Base-by-base conservation (phyloP, 2,329 filamentous ascomycete species). In the Ophiocordyceps camponoti-leonardi region DNA sequence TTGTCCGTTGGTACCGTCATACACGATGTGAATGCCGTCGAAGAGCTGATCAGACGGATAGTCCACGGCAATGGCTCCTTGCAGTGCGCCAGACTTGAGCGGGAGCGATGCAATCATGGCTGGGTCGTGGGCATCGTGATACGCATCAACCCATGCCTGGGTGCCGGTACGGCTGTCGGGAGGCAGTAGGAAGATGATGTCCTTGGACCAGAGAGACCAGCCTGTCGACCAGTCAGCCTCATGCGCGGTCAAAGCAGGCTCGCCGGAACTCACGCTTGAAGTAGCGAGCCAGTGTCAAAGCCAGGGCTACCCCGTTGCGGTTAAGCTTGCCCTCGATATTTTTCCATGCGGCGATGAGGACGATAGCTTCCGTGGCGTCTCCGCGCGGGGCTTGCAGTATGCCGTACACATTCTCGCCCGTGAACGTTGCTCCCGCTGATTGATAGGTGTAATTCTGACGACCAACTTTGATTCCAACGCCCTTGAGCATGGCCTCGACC, bases 151-250 rank as follows among this genome's bases (percentile, higher is more conserved):
- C 92, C 92, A 98, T 22, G 92, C 92, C 60, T 96, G 88, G 0
- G 87, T 86, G 1, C 90, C 92, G 12, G 85, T 83, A 48, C 81
- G 83, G 61, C 86, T 94, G 63, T 98, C 92, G 0, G 85, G 81
- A 0, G 92, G 81, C 42, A 98, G 74, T 6, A 98, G 66, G 53
- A 98, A 79, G 48, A 98, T 90, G 53, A 98, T 94, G 61, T 98
- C 92, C 64, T 98, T 98, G 48, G 88, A 95, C 92, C 92, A 98
- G 26, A 98, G 72, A 45, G 87, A 95, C 92, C 92, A 98, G 53
- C 83, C 77, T 80, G 33, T 23, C 11, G n/a, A 12, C 11, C 35
- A 45, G 45, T 59, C 31, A 61, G 53, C 48, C 37, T 13, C n/a
- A n/a, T 28, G 35, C 19, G 11, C 18, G 28, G 20, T 2, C n/a